phyloP scores from a whole-genome alignment of 2,329 filamentous ascomycete species.

The Remersonia thermophila region DNA sequence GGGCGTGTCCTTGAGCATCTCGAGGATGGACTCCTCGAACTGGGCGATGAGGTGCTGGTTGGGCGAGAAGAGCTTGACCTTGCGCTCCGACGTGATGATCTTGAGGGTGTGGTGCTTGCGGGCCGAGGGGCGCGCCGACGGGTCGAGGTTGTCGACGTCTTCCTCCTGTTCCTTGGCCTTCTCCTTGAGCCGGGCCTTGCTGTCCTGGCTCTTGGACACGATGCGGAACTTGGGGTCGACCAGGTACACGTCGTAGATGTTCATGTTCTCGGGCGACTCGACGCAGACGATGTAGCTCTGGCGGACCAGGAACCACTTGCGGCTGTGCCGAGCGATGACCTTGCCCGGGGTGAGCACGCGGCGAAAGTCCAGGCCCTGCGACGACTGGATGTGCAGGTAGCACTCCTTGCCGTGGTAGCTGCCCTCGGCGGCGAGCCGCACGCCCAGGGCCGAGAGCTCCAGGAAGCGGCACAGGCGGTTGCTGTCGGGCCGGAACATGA shows the following conservation, averaged over 20 bases:
- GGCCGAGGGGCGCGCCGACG: constrained; percentile 25
- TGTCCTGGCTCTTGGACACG: constrained; percentile 52
- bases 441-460: constrained; percentile 84
- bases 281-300: constrained; percentile 97
- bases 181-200: constrained; percentile 32
- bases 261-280: constrained; percentile 97
- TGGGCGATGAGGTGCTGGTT: constrained; percentile 83
- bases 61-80: constrained; percentile 78
- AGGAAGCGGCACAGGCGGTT: constrained; percentile 93
- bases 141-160: constrained; percentile 30
- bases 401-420: constrained; percentile 98
- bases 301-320: constrained; percentile 96
- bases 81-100: constrained; percentile 83
- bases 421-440: constrained; percentile 85
- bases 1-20: constrained; percentile 70
- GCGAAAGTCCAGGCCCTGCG: constrained; percentile 77
- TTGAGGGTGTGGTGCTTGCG: constrained; percentile 72
- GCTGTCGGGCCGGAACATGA: constrained; percentile 93
- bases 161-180: constrained; percentile 17
- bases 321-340: constrained; percentile 69
- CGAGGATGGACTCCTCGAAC: constrained; percentile 83
- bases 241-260: constrained; percentile 97
- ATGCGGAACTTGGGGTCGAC: constrained; percentile 81
- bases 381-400: constrained; percentile 80
- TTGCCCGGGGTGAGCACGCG: constrained; percentile 67